These are phyloP conservation scores for Protomyces inundatus DNA, from an alignment of 1,139 yeast genomes.

Conservation along the genomic window DNA sequence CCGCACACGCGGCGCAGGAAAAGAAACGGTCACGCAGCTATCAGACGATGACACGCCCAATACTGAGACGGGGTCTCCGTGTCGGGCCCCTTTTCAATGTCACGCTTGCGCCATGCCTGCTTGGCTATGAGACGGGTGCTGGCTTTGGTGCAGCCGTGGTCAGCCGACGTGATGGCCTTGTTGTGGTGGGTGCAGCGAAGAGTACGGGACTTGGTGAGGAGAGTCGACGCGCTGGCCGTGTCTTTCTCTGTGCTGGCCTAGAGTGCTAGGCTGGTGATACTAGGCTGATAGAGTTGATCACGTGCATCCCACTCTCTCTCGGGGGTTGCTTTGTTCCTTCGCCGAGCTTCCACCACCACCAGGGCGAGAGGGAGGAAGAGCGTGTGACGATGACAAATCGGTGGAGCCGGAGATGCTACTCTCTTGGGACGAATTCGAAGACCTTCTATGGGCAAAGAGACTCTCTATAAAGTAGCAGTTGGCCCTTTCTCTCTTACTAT, in stretches of 20 bases:
- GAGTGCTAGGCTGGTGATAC: not conserved
- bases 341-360: too few species aligned
- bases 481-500: too few species aligned
- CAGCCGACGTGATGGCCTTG: not conserved
- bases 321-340: not conserved
- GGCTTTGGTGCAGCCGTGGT: slow-evolving; percentile 1
- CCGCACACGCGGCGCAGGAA: not conserved
- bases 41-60: not conserved
- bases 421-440: not conserved
- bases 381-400: not conserved
- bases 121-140: slow-evolving; percentile 3
- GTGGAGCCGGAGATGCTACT: not conserved
- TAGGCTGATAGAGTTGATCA: not conserved
- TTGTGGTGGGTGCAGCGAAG: slow-evolving; percentile 11
- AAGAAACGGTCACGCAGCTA: not conserved
- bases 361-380: too few species aligned
- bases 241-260: not conserved
- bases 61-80: not conserved
- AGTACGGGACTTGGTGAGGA: not conserved
- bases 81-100: not conserved
- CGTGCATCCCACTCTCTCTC: not conserved
- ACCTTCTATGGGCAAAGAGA: too few species aligned
- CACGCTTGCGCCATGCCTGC: slow-evolving; percentile 1
- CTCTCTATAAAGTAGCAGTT: too few species aligned
- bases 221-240: slow-evolving; percentile 14